Conservation (phyloP, 2,329 filamentous ascomycete genomes). For the Cercospora citrullina region DNA sequence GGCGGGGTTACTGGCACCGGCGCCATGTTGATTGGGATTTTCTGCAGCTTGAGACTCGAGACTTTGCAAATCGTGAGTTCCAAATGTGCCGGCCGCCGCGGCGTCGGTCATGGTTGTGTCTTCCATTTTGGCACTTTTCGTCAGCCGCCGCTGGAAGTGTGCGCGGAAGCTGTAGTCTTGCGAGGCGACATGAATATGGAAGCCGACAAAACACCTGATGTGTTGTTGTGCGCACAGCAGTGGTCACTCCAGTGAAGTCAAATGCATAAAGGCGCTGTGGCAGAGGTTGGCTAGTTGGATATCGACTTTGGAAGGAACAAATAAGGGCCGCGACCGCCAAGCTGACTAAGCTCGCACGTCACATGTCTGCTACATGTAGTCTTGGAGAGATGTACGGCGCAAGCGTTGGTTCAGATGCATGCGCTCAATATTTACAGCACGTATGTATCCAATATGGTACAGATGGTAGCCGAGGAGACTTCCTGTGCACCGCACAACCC, state of each 20-base stretch:
- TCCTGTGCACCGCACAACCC: neutral
- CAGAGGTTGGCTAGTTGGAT: neutral
- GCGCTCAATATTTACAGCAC: neutral
- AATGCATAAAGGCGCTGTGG: too few relatives aligned
- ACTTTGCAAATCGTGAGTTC: conserved; percentile 4
- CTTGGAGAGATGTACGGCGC: neutral
- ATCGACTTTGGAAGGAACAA: neutral
- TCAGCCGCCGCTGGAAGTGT: conserved; percentile 10
- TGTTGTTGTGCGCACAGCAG: neutral
- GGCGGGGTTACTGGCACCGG: neutral
- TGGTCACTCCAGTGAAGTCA: neutral
- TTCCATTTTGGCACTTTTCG: conserved; percentile 15
- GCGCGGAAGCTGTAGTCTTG: neutral
- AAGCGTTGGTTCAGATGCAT: neutral
- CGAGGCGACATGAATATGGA: neutral
- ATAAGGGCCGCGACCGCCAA: neutral
- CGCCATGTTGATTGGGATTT: neutral
- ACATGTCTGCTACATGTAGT: neutral
- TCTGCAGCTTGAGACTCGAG: neutral
- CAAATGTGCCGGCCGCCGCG: neutral
- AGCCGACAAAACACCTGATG: neutral
- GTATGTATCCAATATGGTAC: neutral
- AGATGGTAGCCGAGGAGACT: neutral
- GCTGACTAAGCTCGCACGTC: neutral
- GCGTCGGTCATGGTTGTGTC: conserved; percentile 8